phyloP scores from a whole-genome alignment of 805 yeast species.

The Dipodascus geniculatus region DNA sequence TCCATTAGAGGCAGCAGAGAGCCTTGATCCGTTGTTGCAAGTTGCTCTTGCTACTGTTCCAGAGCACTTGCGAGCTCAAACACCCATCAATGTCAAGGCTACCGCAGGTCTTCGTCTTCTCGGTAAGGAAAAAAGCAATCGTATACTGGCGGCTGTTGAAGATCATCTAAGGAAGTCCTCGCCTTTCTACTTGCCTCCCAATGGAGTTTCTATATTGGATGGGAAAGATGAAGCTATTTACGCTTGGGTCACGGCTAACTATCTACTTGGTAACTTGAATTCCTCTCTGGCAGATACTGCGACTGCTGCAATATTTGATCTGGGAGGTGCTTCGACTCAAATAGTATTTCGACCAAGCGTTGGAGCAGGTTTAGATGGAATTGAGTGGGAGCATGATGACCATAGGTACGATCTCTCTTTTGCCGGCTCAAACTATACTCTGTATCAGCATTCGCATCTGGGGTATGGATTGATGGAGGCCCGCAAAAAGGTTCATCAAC shows the following conservation, averaged over 20 bases:
- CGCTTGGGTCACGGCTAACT: constrained; percentile 96
- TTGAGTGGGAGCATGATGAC: constrained; percentile 59
- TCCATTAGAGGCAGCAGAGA: constrained; percentile 68
- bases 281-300: constrained; percentile 45
- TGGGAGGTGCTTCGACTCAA: constrained; percentile 98
- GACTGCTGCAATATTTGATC: constrained; percentile 92
- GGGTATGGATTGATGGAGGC: constrained; percentile 96
- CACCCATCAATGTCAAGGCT: constrained; percentile 93
- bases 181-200: background rate
- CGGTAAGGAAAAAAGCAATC: constrained; percentile 58
- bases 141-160: constrained; percentile 64
- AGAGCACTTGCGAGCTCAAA: constrained; percentile 50
- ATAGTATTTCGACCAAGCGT: constrained; percentile 90
- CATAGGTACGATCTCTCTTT: constrained; percentile 69
- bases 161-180: constrained; percentile 70
- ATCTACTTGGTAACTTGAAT: constrained; percentile 84
- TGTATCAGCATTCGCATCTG: constrained; percentile 88
- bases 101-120: constrained; percentile 88
- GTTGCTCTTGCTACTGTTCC: constrained; percentile 71
- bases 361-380: constrained; percentile 27
- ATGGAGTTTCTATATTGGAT: constrained; percentile 70
- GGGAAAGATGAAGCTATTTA: constrained; percentile 95
- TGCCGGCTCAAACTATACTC: constrained; percentile 63
- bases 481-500: constrained; percentile 63
- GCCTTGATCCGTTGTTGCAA: constrained; percentile 70